Base-by-base conservation (phyloP, 148 eudicot genomes). In the Mesembryanthemum crystallinum region DNA sequence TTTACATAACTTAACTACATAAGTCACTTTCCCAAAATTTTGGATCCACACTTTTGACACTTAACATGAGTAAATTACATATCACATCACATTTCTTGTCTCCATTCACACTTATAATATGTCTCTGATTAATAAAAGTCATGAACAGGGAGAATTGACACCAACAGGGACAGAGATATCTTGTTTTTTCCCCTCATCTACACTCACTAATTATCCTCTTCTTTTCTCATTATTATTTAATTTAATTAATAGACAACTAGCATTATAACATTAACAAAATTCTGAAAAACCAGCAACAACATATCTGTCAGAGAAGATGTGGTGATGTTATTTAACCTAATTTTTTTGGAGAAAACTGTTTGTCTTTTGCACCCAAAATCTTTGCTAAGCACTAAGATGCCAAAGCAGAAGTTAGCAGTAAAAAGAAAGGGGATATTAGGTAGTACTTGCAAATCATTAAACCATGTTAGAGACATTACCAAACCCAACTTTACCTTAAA, bases 401-500 rank as follows among this genome's bases (percentile, higher is more conserved):
- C 17, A 47, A 47, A 47, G 52, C 52, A 47, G 52, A 47, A 47
- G 14, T 47, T 9, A 3, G 3, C 18, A 47, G 52, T 14, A 47
- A 23, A n/a, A 17, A 64, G 8, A 5, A 33, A 18, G 18, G n/a
- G n/a, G n/a, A n/a, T 4, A 64, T 32, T 15, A 45, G 51, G 24
- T 64, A n/a, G 37, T 47, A 77, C 33, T 49, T 69, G 25, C 80
- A 77, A 62, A 77, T 77, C 52, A 77, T 77, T 77, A 77, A 62
- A 51, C 49, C 80, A 77, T 51, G 42, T 65, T 73, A 47, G 47
- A 13, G 59, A 27, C 43, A 47, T 47, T 43, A 18, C 17, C 29
- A 8, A 32, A 14, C 5, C 15, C 47, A 15, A 15, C 61, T 69
- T 60, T 54, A 30, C 1, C 24, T 69, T 70, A 29, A 5, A 71